These are phyloP conservation scores for Neopestalotiopsis rosae DNA, from an alignment of 2,329 filamentous ascomycete genomes.

Conservation along the genomic window DNA sequence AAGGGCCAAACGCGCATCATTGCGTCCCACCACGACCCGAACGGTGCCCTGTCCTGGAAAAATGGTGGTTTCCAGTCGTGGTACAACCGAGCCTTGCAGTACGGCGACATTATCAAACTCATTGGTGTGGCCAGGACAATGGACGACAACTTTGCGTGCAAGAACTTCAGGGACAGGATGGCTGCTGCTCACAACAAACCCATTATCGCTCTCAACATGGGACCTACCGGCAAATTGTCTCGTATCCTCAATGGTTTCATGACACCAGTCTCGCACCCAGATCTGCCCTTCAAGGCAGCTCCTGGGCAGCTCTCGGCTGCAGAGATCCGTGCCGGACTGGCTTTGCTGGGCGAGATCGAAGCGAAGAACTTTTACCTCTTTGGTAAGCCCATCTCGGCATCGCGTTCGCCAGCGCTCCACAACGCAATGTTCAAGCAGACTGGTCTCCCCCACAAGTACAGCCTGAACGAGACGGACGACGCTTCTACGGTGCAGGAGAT, in stretches of 20 bases:
- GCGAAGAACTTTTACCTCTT: constrained; percentile 84
- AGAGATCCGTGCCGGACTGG: constrained; percentile 82
- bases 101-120: constrained; percentile 93
- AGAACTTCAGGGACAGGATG: constrained; percentile 81
- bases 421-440: constrained; percentile 79
- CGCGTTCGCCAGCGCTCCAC: constrained; percentile 87
- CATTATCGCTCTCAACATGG: constrained; percentile 97
- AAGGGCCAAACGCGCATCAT: constrained; percentile 83
- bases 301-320: constrained; percentile 90
- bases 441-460: constrained; percentile 87
- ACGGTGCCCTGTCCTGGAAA: constrained; percentile 80
- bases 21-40: constrained; percentile 92
- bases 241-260: constrained; percentile 91
- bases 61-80: constrained; percentile 90
- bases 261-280: constrained; percentile 90
- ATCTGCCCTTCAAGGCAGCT: constrained; percentile 89
- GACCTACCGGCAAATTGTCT: constrained; percentile 82
- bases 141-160: constrained; percentile 86
- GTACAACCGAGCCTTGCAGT: constrained; percentile 89
- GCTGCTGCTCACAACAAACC: constrained; percentile 76
- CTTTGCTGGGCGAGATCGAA: constrained; percentile 79
- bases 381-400: constrained; percentile 81
- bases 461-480: constrained; percentile 73
- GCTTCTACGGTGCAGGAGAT: constrained; percentile 65
- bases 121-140: constrained; percentile 78